Evolutionary conservation across 2,329 filamentous ascomycete genomes (phyloP), one percentile per base, ranked within the genome.

Genomic region (Talaromyces marneffei): DNA sequence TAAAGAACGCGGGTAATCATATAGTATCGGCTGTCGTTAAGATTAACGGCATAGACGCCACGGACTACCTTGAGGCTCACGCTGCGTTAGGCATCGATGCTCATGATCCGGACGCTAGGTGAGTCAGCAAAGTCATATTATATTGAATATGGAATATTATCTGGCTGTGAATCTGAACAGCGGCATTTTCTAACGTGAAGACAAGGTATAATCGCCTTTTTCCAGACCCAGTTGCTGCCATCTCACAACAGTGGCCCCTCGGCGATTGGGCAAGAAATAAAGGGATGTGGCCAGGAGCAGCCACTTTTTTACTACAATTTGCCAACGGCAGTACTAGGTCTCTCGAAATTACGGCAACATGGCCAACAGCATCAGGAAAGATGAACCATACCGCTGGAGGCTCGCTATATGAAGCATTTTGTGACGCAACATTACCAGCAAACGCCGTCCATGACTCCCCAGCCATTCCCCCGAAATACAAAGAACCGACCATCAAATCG

Each of bases 361-460:
- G 75, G 20, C 70, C 66, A 1, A 72, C 73, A 56, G 66, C 66
- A 18, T 74, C 74, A 55, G 73, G 72, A 12, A 73, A 62, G 74
- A 79, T 62, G 67, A 67, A 50, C 69, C 70, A 50, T 70, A 78
- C 37, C 67, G 71, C 72, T 62, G 79, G 78, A 0, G 63, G 69
- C 10, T 65, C 72, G 1, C 77, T 80, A 63, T 80, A 78, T 57
- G 50, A 72, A 12, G 71, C 69, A 40, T 79, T 79, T 60, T 72
- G 71, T 59, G 50, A 61, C 14, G 66, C 66, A 52, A 57, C 64
- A 14, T 67, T 66, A 8, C 18, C 65, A 65, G 63, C 62, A 37
- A 63, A 62, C 14, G 20, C n/a, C 8, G 4, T 9, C 7, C n/a
- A 44, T 18, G 7, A 20, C 16, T 44, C n/a, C 20, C 50, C 48